Conservation (phyloP, 2,329 filamentous ascomycete genomes). For the Fusarium sublunatum region DNA sequence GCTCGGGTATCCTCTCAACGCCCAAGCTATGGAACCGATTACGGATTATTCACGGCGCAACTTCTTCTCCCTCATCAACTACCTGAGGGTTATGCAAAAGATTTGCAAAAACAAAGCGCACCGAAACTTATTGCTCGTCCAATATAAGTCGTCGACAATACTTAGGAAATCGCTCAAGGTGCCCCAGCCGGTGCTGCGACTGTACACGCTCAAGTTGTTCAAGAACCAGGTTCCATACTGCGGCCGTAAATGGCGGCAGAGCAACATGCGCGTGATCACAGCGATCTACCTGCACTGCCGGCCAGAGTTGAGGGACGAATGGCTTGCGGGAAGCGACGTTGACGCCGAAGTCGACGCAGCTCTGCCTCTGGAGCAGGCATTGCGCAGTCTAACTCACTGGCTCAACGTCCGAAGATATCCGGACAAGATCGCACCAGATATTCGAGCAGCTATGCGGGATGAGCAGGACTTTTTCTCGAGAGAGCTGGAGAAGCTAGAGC, state of each 20-base stretch:
- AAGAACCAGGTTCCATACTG: conserved; percentile 99
- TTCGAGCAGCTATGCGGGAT: conserved; percentile 70
- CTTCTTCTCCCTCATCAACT: conserved; percentile 95
- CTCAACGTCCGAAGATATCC: conserved; percentile 87
- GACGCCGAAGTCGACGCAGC: conserved; percentile 95
- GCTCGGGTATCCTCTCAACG: conserved; percentile 80
- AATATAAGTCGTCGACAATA: conserved; percentile 94
- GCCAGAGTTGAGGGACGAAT: conserved; percentile 93
- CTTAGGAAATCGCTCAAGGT: conserved; percentile 92
- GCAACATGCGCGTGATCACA: conserved; percentile 98
- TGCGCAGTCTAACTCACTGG: conserved; percentile 93
- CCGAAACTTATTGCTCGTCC: conserved; percentile 90
- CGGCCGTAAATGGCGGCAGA: conserved; percentile 96
- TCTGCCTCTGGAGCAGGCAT: conserved; percentile 88
- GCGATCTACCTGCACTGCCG: conserved; percentile 94
- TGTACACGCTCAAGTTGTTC: conserved; percentile 97
- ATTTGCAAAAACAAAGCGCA: conserved; percentile 96
- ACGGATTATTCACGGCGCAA: conserved; percentile 93
- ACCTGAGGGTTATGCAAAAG: conserved; percentile 96
- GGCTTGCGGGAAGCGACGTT: conserved; percentile 90
- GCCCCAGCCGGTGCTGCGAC: conserved; percentile 84
- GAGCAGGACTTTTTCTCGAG: conserved; percentile 83
- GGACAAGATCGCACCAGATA: conserved; percentile 75
- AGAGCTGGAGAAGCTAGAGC: conserved; percentile 78
- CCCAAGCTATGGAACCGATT: conserved; percentile 79